Percentiles rank a stretch among this genome's conserved stretches.
phyloP scores from a whole-genome alignment of 176 grass and related monocot species.

The Carex parvula region DNA sequence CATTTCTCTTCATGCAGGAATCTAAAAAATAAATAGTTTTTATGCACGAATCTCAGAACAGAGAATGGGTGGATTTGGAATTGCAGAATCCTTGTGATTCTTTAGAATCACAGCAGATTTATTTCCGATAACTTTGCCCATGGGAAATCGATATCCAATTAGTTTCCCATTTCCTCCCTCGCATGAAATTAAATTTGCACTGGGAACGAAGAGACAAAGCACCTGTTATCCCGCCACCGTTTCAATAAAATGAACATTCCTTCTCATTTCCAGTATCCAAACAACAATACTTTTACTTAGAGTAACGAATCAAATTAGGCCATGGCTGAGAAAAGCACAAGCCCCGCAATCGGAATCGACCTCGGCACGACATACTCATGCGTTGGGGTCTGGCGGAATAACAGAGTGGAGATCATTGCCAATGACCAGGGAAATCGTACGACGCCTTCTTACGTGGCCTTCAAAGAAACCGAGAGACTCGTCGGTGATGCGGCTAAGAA shows the following conservation, averaged over 20 bases:
- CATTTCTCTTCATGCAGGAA: no score
- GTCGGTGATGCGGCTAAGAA: constrained; percentile 15
- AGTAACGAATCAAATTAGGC: background rate
- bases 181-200: background rate
- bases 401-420: constrained; percentile 10
- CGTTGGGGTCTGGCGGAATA: background rate
- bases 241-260: background rate
- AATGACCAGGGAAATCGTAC: background rate
- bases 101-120: no score
- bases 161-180: background rate
- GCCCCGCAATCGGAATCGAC: background rate
- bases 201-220: background rate
- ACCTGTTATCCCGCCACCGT: background rate
- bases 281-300: background rate
- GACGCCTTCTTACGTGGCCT: background rate
- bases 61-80: no score
- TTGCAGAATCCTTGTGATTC: no score
- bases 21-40: no score
- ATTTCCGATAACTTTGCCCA: background rate
- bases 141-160: background rate
- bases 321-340: background rate
- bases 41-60: no score
- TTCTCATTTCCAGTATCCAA: background rate
- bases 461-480: background rate
- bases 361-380: background rate